Base-by-base conservation (phyloP, 75 land plant genomes). In the Pinus albicaulis region DNA sequence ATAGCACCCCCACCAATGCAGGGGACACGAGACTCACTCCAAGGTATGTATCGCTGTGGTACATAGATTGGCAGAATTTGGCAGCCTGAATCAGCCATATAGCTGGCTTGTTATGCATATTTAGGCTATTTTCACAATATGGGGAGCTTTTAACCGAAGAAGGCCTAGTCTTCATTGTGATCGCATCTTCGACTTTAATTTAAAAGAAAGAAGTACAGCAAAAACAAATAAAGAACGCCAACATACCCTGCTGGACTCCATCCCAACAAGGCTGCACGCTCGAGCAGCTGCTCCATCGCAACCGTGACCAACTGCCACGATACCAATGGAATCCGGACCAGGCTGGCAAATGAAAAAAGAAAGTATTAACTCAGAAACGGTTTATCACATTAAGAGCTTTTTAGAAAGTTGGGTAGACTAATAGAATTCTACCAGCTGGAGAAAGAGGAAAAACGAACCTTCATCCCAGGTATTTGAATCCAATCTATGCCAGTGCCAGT, bases 381-480 rank as follows among this genome's bases (percentile, higher is more conserved):
- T 28, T 71, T 23, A 15, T 59, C 36, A 16, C 17, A 59, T 59
- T 20, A 12, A 69, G 69, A 76, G 5, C 26, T 66, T 31, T 68
- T 57, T 34, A 23, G 26, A 62, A n/a, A 63, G 19, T 31, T 70
- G 17, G 3, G 36, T 20, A 68, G 10, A 76, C 24, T 22, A 12
- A 71, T 76, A 16, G 16, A 75, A 19, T 31, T n/a, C 26, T 34
- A 60, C 24, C 13, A 75, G 73, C 26, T 59, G 28, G 20, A 61
- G 10, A 17, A 28, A 11, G 11, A 28, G 38, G 16, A 72, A 71
- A 77, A 31, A 55, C 79, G 14, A 72, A 86, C 88, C 88, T 86
- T 86, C 88, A 86, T 86, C 77, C 88, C 88, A 76, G 88, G 88
- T 74, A 86, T 80, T 82, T 86, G 88, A 69, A 86, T 83, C 88